Evolutionary conservation across 2,329 filamentous ascomycete genomes (phyloP).

Genomic region (Scedosporium aurantiacum): DNA sequence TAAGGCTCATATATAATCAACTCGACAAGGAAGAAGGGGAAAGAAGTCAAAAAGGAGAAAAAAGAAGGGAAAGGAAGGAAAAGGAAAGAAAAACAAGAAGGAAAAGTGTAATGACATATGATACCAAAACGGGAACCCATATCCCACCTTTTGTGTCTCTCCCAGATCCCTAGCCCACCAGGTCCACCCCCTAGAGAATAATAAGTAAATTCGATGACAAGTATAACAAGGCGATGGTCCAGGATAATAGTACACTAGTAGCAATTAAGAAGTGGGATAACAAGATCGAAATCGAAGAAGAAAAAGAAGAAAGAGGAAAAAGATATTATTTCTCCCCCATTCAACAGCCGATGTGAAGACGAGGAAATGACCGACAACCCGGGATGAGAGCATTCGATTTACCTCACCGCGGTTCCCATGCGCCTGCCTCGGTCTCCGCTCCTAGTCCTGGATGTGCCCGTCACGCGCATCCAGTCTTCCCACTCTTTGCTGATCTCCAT

Average conservation of each 20-base stretch:
- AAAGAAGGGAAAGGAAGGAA: background rate
- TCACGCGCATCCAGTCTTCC: conserved; percentile 70
- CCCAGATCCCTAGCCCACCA: background rate
- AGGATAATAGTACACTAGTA: background rate
- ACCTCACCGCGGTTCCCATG: conserved; percentile 3
- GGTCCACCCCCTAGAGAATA: background rate
- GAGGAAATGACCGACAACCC: background rate
- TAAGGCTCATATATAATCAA: too few relatives aligned
- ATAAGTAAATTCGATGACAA: too few relatives aligned
- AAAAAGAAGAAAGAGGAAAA: background rate
- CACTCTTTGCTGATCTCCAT: conserved; percentile 92
- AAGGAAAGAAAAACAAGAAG: background rate
- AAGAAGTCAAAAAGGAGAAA: background rate
- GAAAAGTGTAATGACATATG: background rate
- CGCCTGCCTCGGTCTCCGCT: background rate
- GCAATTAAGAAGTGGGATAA: background rate
- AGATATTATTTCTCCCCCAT: too few relatives aligned
- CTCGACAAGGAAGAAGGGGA: background rate
- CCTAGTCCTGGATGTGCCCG: conserved; percentile 20
- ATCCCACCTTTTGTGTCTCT: background rate
- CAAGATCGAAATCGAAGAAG: background rate
- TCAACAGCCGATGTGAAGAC: too few relatives aligned
- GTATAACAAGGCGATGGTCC: too few relatives aligned
- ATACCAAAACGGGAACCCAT: background rate
- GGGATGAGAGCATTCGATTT: background rate